Base-by-base conservation (phyloP, 176 grass and related monocot species). In the Saccharum officinarum region DNA sequence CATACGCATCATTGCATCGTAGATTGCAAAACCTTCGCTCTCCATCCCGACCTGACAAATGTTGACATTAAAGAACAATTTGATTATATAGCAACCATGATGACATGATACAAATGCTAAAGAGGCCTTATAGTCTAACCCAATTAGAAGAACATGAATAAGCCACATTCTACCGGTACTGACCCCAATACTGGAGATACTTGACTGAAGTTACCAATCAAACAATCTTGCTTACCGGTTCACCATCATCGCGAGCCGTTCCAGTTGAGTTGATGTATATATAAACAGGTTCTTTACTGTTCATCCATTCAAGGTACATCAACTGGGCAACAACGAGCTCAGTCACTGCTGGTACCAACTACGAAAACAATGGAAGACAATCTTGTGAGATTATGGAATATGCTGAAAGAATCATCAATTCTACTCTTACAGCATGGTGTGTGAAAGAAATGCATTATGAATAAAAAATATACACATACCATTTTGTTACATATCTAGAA, bases 261-360 rank as follows among this genome's bases (percentile, higher is more conserved):
- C 97, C 93, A 67, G 87, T 94, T 79, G 97, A 99, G 82, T 89
- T 89, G 78, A 99, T 94, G 77, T 99, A 92, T 81, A 99, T 75
- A 80, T 96, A 99, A 84, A 95, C 94, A 55, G 97, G 91, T 38
- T 96, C 86, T 69, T 92, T 89, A 82, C 77, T 89, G 77, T 96
- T 91, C 92, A 95, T 92, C 88, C 89, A 95, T 73, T 99, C 93
- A 89, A 99, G 90, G 89, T 96, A 99, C 82, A 99, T 87, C 82
- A 99, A 83, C 67, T 94, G 80, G 12, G 89, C 88, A 89, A 99
- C 86, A 15, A 99, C 50, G 42, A 93, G 89, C 88, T 98, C 96
- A 7, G 96, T 93, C 62, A 98, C 93, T 83, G 83, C 87, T 71
- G 93, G 91, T 26, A 98, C 93, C 85, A 98, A 93, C 93, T 98